Base-by-base conservation (phyloP, 805 yeast genomes). In the Candida khao-thaluensis region DNA sequence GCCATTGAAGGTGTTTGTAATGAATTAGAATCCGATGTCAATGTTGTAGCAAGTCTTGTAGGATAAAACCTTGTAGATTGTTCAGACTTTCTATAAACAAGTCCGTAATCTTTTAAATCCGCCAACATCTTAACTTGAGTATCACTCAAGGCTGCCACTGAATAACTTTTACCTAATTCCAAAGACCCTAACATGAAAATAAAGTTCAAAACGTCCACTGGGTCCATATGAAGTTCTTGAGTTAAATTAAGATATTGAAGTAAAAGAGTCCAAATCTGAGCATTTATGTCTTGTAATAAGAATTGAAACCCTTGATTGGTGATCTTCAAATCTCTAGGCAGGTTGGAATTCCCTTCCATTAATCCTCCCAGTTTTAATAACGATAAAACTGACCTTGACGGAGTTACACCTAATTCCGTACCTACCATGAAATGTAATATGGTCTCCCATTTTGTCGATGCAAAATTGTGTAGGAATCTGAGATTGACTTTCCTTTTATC, bases 391-490 rank as follows among this genome's bases (percentile, higher is more conserved):
- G 91, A 90, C n/a, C 75, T 73, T 34, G 90, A 82, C 2, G 96
- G 96, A 2, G 77, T 65, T 12, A 70, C 73, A 8, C 76, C 70
- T 32, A 82, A 64, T 37, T 86, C 85, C 0, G 97, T 87, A 2
- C 98, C 96, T 30, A 93, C 99, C 98, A 93, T 91, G 66, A 83
- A 93, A 69, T 93, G 98, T 51, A 93, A 69, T 50, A 93, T 91
- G 6, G 87, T 79, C 57, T 93, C 99, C 99, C 99, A 93, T 56
- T 85, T 88, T 32, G 74, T 76, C 5, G 88, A 75, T 10, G 96
- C 95, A 62, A 88, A 90, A 27, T 70, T 69, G 49, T 87, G 95
- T 34, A 91, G 67, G 51, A 82, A 83, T 25, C 71, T 74, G n/a
- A 80, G 61, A 33, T 77, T 80, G 4, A 85, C 83, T 21, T 66